These are phyloP conservation scores for Quercus robur DNA, from an alignment of 306 rosid genomes.

Conservation along the genomic window DNA sequence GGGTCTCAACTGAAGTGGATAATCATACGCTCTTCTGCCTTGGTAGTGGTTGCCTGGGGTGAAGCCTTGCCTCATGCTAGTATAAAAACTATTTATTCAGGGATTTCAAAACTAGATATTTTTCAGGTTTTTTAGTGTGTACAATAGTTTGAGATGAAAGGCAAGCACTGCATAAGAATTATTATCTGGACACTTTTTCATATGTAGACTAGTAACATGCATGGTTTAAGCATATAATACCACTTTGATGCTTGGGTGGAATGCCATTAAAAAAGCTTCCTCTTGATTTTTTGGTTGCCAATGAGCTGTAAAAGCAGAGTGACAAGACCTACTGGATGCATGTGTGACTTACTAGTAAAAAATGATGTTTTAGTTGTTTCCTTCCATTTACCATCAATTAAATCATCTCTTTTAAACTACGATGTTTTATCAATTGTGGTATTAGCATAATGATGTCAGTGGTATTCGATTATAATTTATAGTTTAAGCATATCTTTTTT, in stretches of 20 bases:
- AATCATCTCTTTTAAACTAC: neutral
- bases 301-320: too few species aligned
- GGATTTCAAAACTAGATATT: neutral
- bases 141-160: neutral
- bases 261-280: neutral
- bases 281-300: neutral
- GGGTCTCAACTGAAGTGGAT: neutral
- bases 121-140: neutral
- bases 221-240: neutral
- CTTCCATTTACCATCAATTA: neutral
- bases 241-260: neutral
- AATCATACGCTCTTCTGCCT: neutral
- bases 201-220: neutral
- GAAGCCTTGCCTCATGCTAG: neutral
- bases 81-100: neutral
- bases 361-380: neutral
- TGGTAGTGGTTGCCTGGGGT: neutral
- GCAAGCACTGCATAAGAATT: too few species aligned
- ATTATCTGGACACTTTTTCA: neutral
- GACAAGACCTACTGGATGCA: neutral
- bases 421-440: neutral
- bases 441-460: too few species aligned
- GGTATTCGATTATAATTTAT: too few species aligned
- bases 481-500: too few species aligned
- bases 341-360: too few species aligned